Evolutionary conservation across 2,329 filamentous ascomycete species (phyloP).

Genomic region (Colletotrichum paranaense): DNA sequence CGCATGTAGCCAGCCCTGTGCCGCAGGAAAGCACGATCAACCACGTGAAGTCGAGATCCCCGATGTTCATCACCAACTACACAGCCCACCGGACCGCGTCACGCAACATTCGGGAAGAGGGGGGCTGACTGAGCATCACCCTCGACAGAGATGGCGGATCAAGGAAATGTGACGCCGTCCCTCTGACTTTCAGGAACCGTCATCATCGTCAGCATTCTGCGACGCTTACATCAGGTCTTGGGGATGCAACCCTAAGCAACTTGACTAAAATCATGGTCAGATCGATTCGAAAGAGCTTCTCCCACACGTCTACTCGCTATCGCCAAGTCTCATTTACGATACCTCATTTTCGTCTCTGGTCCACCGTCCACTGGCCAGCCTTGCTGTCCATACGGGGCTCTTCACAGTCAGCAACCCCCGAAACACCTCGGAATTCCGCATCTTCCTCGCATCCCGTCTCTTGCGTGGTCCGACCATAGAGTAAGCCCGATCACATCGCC

Average conservation of each 20-base stretch:
- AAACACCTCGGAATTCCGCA: background rate
- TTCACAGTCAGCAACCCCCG: background rate
- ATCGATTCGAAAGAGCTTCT: background rate
- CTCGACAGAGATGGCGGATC: background rate
- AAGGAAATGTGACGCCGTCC: background rate
- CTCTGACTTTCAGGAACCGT: background rate
- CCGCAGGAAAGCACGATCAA: background rate
- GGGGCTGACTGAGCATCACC: slow-evolving; percentile 8
- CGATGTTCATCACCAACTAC: background rate
- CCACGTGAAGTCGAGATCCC: background rate
- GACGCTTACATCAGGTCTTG: background rate
- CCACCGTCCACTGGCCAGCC: background rate
- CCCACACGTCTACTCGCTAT: background rate
- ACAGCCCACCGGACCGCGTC: background rate
- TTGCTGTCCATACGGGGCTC: background rate
- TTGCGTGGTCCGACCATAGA: background rate
- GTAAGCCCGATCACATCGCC: background rate
- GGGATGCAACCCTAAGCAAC: background rate
- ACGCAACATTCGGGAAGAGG: background rate
- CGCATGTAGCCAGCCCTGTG: background rate
- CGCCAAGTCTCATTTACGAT: background rate
- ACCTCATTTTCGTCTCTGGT: background rate
- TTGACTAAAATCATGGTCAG: background rate
- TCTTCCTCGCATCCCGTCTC: background rate
- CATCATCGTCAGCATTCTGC: background rate